These are phyloP conservation scores for Colletotrichum orbiculare DNA, from an alignment of 2,329 filamentous ascomycete genomes.

Conservation along the genomic window DNA sequence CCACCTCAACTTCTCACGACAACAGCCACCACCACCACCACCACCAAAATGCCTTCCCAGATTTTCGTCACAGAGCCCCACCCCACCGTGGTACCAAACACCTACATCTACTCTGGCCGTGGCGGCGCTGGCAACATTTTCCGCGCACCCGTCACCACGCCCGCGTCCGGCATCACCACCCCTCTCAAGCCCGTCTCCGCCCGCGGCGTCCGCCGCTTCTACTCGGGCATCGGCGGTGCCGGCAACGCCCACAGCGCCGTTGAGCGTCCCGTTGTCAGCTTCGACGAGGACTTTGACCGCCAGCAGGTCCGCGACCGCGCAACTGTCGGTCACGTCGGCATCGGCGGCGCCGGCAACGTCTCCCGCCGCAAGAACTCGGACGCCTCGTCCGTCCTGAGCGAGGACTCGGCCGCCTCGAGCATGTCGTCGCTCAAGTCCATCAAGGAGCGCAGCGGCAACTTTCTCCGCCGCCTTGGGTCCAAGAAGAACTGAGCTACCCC, in stretches of 20 bases:
- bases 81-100: constrained; percentile 57
- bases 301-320: constrained; percentile 37
- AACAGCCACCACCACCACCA: not conserved
- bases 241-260: constrained; percentile 74
- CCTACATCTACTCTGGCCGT: constrained; percentile 64
- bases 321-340: constrained; percentile 34
- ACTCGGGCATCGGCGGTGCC: constrained; percentile 74
- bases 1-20: not conserved
- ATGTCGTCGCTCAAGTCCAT: constrained; percentile 32
- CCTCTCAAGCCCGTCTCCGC: constrained; percentile 55
- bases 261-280: constrained; percentile 44
- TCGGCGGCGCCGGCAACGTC: constrained; percentile 65
- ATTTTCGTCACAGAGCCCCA: constrained; percentile 61
- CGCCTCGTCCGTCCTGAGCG: constrained; percentile 61
- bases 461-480: constrained; percentile 55
- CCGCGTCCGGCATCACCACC: constrained; percentile 61
- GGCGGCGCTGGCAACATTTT: constrained; percentile 68
- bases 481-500: constrained; percentile 14
- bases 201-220: constrained; percentile 63
- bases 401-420: constrained; percentile 40
- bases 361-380: constrained; percentile 74
- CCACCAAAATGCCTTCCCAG: constrained; percentile 52
- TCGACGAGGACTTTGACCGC: constrained; percentile 39
- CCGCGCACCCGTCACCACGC: constrained; percentile 54
- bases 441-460: constrained; percentile 43